Conservation (phyloP, 2,329 filamentous ascomycete species). For the Daldinia sp. region DNA sequence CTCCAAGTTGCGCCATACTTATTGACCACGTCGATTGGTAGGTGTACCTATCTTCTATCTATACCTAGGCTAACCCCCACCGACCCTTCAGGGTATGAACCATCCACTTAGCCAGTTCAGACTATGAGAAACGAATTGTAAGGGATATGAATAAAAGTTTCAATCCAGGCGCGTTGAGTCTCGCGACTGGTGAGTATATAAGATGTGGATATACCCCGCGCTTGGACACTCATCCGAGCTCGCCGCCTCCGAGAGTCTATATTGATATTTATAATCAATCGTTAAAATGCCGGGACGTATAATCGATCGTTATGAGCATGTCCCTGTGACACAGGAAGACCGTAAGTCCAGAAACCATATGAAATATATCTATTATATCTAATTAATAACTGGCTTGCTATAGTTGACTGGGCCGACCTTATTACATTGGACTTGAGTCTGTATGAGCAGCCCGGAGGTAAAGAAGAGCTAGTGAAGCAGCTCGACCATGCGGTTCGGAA, state of each 20-base stretch:
- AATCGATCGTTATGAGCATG: conserved; percentile 48
- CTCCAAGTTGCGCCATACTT: conserved; percentile 40
- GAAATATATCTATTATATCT: neutral
- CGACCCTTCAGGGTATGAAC: conserved; percentile 8
- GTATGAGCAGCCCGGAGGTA: conserved; percentile 52
- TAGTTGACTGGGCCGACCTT: conserved; percentile 50
- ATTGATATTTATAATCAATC: conserved; percentile 18
- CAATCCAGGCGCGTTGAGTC: neutral
- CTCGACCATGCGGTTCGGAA: conserved; percentile 50
- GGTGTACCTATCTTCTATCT: conserved; percentile 28
- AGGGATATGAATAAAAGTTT: conserved; percentile 34
- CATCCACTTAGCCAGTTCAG: conserved; percentile 15
- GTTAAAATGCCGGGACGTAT: conserved; percentile 47
- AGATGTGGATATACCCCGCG: conserved; percentile 12
- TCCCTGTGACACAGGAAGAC: conserved; percentile 49
- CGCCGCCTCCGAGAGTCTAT: conserved; percentile 7
- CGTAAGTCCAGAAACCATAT: conserved; percentile 33
- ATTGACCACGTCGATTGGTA: conserved; percentile 32
- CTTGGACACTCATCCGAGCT: neutral
- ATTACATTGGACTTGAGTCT: conserved; percentile 50
- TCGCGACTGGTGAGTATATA: conserved; percentile 20
- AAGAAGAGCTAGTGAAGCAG: conserved; percentile 51
- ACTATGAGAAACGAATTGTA: conserved; percentile 10
- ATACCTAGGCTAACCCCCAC: conserved; percentile 37
- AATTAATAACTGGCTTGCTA: neutral